Conservation (phyloP, 306 rosid species). For the Vachellia collinsii region DNA sequence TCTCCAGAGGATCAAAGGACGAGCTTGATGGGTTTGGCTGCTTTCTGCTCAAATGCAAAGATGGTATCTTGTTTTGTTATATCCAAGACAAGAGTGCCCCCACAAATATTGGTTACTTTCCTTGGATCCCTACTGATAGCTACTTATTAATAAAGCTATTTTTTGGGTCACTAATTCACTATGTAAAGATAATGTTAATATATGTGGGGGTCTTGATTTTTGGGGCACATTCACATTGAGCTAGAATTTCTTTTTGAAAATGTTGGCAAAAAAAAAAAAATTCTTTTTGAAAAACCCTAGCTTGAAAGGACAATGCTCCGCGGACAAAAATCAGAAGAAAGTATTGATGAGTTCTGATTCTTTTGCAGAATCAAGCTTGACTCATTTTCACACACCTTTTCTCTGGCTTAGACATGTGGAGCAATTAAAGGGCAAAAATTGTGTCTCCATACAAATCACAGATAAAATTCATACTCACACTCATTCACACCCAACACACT, state of each 20-base stretch:
- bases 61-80: neutral
- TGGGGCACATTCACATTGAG: slow-evolving; percentile 14
- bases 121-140: slow-evolving; percentile 34
- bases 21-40: neutral
- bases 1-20: neutral
- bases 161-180: neutral
- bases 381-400: neutral
- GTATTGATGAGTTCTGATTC: slow-evolving; percentile 13
- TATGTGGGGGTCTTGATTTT: slow-evolving; percentile 4
- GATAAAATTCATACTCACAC: no score
- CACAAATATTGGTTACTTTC: slow-evolving; percentile 31
- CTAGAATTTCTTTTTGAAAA: slow-evolving; percentile 38
- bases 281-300: slow-evolving; percentile 40
- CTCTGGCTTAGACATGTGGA: neutral
- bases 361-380: slow-evolving; percentile 23
- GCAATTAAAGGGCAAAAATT: neutral
- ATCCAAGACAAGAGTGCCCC: slow-evolving; percentile 12
- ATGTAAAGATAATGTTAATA: neutral
- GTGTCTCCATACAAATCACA: neutral
- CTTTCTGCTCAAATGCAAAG: neutral
- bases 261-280: no score
- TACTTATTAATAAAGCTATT: neutral
- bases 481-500: no score
- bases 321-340: slow-evolving; percentile 21
- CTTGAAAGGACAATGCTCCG: slow-evolving; percentile 33